Conservation (phyloP, 768 basidiomycete species). For the Phanerochaete carnosa region DNA sequence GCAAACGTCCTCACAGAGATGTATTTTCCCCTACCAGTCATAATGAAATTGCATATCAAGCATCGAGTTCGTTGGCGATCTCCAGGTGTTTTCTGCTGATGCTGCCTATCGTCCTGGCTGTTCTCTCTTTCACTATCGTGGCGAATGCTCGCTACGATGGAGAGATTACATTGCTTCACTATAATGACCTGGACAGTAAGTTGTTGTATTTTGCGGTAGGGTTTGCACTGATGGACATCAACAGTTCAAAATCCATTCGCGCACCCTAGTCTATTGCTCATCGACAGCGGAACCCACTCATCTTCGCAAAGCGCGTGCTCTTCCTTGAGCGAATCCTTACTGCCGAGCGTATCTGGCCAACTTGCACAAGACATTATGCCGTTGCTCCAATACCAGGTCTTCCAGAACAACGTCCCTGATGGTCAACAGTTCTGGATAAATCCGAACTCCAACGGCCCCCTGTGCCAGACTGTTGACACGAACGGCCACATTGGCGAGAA, state of each 20-base stretch:
- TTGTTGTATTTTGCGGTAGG: neutral
- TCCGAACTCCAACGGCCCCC: conserved; percentile 7
- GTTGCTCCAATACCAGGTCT: conserved; percentile 22
- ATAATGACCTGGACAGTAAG: conserved; percentile 24
- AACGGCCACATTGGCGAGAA: conserved; percentile 18
- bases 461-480: conserved; percentile 20
- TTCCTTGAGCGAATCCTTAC: conserved; percentile 20
- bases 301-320: conserved; percentile 17
- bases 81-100: neutral
- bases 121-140: neutral
- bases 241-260: conserved; percentile 17
- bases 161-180: conserved; percentile 18
- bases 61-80: neutral
- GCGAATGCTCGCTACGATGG: neutral
- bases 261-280: conserved; percentile 19
- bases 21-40: neutral
- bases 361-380: conserved; percentile 18
- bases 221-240: neutral
- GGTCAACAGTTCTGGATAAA: conserved; percentile 21
- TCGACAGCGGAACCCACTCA: conserved; percentile 8
- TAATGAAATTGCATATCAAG: neutral
- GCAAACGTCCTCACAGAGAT: neutral
- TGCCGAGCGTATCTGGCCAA: conserved; percentile 18
- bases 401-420: conserved; percentile 11
- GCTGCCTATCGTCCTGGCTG: neutral